Percentiles rank a stretch among this genome's conserved stretches.
Evolutionary conservation across 495 filamentous ascomycete genomes (phyloP).

Genomic region (Penicillium pulvis): DNA sequence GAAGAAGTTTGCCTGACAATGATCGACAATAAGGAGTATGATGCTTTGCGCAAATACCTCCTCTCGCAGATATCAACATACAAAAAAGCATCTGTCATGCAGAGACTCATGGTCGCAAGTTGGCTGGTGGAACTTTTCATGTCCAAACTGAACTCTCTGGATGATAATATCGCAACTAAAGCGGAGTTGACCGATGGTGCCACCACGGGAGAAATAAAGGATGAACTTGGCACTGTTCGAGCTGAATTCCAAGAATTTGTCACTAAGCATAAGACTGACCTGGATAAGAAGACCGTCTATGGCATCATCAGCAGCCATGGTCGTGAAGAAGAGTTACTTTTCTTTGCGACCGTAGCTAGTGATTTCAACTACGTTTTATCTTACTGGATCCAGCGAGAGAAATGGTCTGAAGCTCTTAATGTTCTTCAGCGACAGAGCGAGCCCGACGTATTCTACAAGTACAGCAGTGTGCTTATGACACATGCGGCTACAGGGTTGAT

Average conservation of each 20-base stretch:
- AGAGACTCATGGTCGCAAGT: slow-evolving; percentile 89
- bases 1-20: slow-evolving; percentile 92
- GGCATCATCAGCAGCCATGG: slow-evolving; percentile 96
- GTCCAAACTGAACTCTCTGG: slow-evolving; percentile 92
- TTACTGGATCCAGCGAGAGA: slow-evolving; percentile 96
- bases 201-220: slow-evolving; percentile 66
- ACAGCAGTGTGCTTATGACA: slow-evolving; percentile 93
- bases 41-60: slow-evolving; percentile 90
- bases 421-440: slow-evolving; percentile 91
- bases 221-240: slow-evolving; percentile 68
- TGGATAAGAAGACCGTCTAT: slow-evolving; percentile 90
- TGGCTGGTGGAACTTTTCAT: slow-evolving; percentile 97
- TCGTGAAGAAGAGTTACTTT: slow-evolving; percentile 87
- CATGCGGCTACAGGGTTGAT: slow-evolving; percentile 81
- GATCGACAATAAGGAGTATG: slow-evolving; percentile 85
- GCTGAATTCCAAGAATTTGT: slow-evolving; percentile 88
- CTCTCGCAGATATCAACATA: slow-evolving; percentile 78
- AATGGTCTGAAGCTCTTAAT: slow-evolving; percentile 85
- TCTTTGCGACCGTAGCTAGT: slow-evolving; percentile 81
- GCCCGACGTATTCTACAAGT: slow-evolving; percentile 90
- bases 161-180: slow-evolving; percentile 90
- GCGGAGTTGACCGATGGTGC: slow-evolving; percentile 76
- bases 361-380: slow-evolving; percentile 94
- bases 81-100: slow-evolving; percentile 86
- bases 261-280: slow-evolving; percentile 76